Evolutionary conservation across 371 early-diverging fungal genomes (phyloP), one percentile per base, ranked within the genome.

Genomic region (Syncephalastrum monosporum): DNA sequence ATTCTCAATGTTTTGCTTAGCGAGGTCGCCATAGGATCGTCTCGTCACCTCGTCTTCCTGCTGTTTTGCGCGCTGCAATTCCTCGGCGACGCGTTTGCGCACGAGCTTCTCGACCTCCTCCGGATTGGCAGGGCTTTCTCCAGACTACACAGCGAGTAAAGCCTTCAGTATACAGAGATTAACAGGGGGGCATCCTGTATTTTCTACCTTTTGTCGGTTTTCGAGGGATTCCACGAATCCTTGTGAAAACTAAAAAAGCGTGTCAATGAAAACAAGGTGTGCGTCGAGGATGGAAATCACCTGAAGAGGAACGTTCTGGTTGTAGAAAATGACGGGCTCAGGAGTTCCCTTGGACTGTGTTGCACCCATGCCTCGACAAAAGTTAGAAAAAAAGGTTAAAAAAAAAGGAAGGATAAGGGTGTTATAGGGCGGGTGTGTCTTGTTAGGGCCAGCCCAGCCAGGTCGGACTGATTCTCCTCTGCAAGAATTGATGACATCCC

Each of bases 261-360:
- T 24, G 17, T 29, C 59, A 52, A 56, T 29, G 48, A 48, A 51
- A 57, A 51, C 49, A 46, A 49, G 15, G 16, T 3, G 12, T 56
- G 7, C 2, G 3, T 52, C 5, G 5, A 4, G 38, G 48, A 48
- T 33, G 45, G 15, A 5, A 33, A n/a, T 42, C 61, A 77, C 78
- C 67, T 77, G 73, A 48, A 74, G 57, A 56, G 78, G 75, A 15
- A 67, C 65, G 46, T 69, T 74, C 50, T 74, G 75, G 50, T 77
- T 77, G 47, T 77, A 77, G 47, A 77, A 72, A 52, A 77, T 77
- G 41, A 77, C 62, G 10, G 75, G 75, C 60, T 77, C 72, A 46
- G 64, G 33, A 42, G 60, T 50, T 44, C 59, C 47, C 57, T 69
- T 77, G 51, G 78, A 77, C 61, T 77, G 78, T 60, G 68, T 67